phyloP scores from a whole-genome alignment of 306 rosid genomes.

The Urtica urens region DNA sequence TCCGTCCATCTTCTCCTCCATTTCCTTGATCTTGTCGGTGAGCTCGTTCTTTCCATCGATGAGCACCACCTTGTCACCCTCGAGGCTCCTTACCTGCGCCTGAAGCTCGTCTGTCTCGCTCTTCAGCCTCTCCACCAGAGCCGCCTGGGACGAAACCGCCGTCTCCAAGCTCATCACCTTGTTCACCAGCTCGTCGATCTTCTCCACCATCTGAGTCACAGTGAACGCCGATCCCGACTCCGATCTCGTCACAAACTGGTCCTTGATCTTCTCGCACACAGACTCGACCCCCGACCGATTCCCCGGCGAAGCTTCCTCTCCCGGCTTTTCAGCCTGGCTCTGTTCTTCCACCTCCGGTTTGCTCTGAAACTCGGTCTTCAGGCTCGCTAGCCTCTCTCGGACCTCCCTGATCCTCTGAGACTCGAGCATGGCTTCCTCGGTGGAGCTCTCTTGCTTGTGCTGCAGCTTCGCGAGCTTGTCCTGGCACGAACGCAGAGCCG shows the following conservation, averaged over 20 bases:
- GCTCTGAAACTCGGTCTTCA: conserved; percentile 35
- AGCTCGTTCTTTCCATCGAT: conserved; percentile 34
- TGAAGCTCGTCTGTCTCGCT: conserved; percentile 64
- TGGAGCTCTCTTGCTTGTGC: conserved; percentile 48
- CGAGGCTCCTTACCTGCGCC: conserved; percentile 45
- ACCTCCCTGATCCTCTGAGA: conserved; percentile 40
- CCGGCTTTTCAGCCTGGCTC: conserved; percentile 20
- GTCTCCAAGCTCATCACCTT: conserved; percentile 67
- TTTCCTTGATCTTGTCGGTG: conserved; percentile 40
- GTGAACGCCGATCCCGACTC: conserved; percentile 34
- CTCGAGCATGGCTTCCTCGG: conserved; percentile 50
- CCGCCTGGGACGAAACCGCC: conserved; percentile 64
- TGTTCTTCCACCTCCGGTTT: conserved; percentile 15
- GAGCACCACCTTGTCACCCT: conserved; percentile 46
- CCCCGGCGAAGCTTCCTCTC: no score
- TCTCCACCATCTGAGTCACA: conserved; percentile 74
- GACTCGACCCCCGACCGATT: conserved; percentile 36
- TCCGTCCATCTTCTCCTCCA: conserved; percentile 46
- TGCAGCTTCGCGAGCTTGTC: conserved; percentile 50
- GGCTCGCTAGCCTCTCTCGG: conserved; percentile 38
- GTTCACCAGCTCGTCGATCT: conserved; percentile 70
- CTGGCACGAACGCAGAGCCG: conserved; percentile 76
- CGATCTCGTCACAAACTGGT: conserved; percentile 35
- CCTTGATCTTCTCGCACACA: conserved; percentile 39
- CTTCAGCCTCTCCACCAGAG: conserved; percentile 48